These are phyloP conservation scores for Parasarocladium wereldwijsianum DNA, from an alignment of 2,329 filamentous ascomycete species.

Conservation along the genomic window DNA sequence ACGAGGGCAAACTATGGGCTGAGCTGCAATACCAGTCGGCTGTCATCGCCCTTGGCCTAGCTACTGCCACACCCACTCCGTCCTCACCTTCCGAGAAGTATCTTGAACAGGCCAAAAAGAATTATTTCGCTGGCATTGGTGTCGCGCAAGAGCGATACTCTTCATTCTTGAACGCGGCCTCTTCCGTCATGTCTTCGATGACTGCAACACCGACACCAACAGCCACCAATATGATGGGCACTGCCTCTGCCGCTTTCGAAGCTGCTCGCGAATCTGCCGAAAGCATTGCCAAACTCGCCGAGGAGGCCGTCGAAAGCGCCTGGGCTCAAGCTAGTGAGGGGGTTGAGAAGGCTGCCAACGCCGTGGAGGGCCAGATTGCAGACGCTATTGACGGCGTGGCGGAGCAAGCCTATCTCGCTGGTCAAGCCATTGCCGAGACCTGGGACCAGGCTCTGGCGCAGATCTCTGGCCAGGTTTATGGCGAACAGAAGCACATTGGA, in stretches of 20 bases:
- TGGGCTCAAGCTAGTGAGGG: constrained; percentile 29
- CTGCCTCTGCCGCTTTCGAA: constrained; percentile 34
- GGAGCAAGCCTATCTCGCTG: constrained; percentile 20
- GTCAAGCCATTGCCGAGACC: constrained; percentile 22
- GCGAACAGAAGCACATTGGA: constrained; percentile 42
- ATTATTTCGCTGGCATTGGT: constrained; percentile 67
- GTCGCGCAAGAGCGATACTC: constrained; percentile 67
- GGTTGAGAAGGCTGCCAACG: constrained; percentile 22
- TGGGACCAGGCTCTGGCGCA: constrained; percentile 36
- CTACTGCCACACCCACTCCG: constrained; percentile 39
- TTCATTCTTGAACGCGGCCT: constrained; percentile 58
- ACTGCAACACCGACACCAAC: constrained; percentile 47
- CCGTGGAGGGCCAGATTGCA: constrained; percentile 21
- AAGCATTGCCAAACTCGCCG: constrained; percentile 29
- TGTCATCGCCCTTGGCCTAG: constrained; percentile 48
- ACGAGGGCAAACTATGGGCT: constrained; percentile 55
- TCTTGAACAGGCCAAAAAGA: constrained; percentile 44
- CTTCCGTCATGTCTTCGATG: constrained; percentile 46
- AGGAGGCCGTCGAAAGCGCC: constrained; percentile 35
- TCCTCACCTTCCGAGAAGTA: constrained; percentile 39
- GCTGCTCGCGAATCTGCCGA: constrained; percentile 30
- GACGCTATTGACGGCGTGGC: constrained; percentile 30
- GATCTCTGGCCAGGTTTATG: constrained; percentile 57
- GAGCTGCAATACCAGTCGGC: constrained; percentile 56
- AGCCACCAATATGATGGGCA: constrained; percentile 30